These are phyloP conservation scores for Camellia sinensis DNA, from an alignment of 148 eudicot species.

Conservation along the genomic window DNA sequence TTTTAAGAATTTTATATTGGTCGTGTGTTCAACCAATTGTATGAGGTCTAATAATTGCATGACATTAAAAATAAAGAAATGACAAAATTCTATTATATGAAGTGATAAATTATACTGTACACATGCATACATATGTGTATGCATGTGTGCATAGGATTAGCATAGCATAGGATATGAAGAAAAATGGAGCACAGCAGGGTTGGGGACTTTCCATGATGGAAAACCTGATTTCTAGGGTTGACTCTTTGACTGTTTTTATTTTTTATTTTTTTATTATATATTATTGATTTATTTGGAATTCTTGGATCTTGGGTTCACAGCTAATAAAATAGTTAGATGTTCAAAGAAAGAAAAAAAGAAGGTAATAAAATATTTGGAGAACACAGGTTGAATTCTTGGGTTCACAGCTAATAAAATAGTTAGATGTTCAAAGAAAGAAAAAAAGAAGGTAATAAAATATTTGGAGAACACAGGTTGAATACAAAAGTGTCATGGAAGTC, in stretches of 20 bases:
- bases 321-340: too few relatives aligned
- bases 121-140: too few relatives aligned
- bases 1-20: too few relatives aligned
- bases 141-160: too few relatives aligned
- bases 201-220: conserved; percentile 7
- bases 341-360: not conserved
- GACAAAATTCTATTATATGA: too few relatives aligned
- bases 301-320: conserved; percentile 22
- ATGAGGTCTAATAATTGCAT: too few relatives aligned
- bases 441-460: not conserved
- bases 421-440: not conserved
- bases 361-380: not conserved
- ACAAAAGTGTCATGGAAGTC: too few relatives aligned
- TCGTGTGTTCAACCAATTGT: too few relatives aligned
- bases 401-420: too few relatives aligned
- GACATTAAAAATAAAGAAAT: too few relatives aligned
- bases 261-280: too few relatives aligned
- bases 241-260: not conserved
- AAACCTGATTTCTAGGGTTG: conserved; percentile 23
- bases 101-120: too few relatives aligned
- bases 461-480: not conserved
- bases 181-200: conserved; percentile 1
- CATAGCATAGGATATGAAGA: not conserved
- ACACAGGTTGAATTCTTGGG: conserved; percentile 25
- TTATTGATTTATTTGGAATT: not conserved